phyloP scores from a whole-genome alignment of 2,329 filamentous ascomycete genomes.

The Sclerotinia trifoliorum region DNA sequence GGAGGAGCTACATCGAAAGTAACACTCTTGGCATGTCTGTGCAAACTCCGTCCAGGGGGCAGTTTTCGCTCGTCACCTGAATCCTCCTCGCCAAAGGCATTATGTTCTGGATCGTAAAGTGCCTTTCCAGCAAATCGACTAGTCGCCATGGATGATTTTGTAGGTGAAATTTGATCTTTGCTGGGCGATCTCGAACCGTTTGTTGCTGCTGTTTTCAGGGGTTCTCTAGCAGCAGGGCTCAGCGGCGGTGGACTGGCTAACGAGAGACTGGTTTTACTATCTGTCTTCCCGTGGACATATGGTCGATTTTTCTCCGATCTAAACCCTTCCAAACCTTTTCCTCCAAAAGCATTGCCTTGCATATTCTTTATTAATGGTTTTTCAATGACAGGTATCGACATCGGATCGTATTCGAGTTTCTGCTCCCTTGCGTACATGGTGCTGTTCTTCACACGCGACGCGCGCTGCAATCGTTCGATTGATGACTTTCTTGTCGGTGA shows the following conservation, averaged over 20 bases:
- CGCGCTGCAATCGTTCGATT: conserved; percentile 91
- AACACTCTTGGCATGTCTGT: conserved; percentile 91
- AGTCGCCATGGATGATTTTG: conserved; percentile 82
- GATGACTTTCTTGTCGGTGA: conserved; percentile 80
- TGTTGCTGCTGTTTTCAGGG: conserved; percentile 42
- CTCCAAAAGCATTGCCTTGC: conserved; percentile 69
- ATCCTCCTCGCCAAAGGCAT: conserved; percentile 67
- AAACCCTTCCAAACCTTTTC: conserved; percentile 53
- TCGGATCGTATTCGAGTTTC: conserved; percentile 88
- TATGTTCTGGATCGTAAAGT: conserved; percentile 67
- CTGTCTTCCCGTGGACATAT: conserved; percentile 50
- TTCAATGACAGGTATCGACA: conserved; percentile 73
- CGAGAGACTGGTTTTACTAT: conserved; percentile 62
- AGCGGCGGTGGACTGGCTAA: conserved; percentile 48
- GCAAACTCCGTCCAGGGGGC: conserved; percentile 64
- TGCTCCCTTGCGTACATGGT: conserved; percentile 93
- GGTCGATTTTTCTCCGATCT: conserved; percentile 48
- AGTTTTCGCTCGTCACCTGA: conserved; percentile 58
- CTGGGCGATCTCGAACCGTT: conserved; percentile 51
- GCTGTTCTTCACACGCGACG: conserved; percentile 96
- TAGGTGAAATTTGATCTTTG: conserved; percentile 73
- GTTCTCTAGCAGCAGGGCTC: conserved; percentile 40
- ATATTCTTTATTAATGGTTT: conserved; percentile 73
- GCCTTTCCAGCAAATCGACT: conserved; percentile 58
- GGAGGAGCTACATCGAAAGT: conserved; percentile 94